Conservation (phyloP, 164 flowering plant species). For the Tinospora cordifolia region DNA sequence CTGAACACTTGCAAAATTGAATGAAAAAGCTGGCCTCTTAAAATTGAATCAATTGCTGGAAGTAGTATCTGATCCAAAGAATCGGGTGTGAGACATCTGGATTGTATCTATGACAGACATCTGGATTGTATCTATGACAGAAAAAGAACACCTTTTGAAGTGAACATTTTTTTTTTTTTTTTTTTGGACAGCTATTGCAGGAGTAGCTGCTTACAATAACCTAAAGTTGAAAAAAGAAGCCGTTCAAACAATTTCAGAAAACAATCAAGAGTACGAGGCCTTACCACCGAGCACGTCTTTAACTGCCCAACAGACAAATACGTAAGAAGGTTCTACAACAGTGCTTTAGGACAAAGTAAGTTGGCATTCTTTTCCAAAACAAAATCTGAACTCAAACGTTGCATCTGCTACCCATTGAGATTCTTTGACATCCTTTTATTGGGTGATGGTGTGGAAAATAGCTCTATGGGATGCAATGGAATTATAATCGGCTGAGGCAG, state of each 20-base stretch:
- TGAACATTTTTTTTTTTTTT: not conserved
- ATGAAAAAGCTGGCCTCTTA: no score
- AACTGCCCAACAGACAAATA: conserved; percentile 15
- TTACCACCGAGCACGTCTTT: conserved; percentile 27
- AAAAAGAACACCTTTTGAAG: not conserved
- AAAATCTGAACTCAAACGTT: not conserved
- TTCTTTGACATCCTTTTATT: not conserved
- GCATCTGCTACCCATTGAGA: not conserved
- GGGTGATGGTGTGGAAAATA: not conserved
- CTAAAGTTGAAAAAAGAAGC: conserved; percentile 81
- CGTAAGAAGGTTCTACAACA: not conserved
- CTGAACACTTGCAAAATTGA: no score
- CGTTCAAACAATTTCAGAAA: conserved; percentile 29
- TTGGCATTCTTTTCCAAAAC: not conserved
- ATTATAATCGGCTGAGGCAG: conserved; percentile 6
- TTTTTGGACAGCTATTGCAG: conserved; percentile 68
- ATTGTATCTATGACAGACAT: not conserved
- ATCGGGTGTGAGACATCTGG: not conserved
- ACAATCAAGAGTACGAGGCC: conserved; percentile 26
- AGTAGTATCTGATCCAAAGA: not conserved
- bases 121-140: not conserved
- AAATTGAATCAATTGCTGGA: no score
- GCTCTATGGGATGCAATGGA: not conserved
- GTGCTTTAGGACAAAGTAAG: not conserved
- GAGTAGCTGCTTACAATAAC: conserved; percentile 93